phyloP scores from a whole-genome alignment of 2,329 filamentous ascomycete genomes.

The Dichotomopilus funicola region DNA sequence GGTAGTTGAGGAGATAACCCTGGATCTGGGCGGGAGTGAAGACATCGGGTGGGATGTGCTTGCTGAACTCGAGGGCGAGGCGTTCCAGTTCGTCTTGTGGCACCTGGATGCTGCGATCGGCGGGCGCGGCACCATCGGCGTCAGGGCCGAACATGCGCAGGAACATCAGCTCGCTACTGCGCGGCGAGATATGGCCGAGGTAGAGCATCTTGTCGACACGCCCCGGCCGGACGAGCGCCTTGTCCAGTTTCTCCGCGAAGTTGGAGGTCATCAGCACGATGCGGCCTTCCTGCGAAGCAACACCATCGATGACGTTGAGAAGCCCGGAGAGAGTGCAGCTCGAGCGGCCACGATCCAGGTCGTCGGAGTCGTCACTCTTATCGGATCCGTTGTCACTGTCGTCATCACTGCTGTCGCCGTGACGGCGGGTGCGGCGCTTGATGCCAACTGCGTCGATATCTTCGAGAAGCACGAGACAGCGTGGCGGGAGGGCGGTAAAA shows the following conservation, averaged over 20 bases:
- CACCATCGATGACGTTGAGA: constrained; percentile 64
- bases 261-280: constrained; percentile 73
- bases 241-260: constrained; percentile 56
- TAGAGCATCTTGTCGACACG: constrained; percentile 58
- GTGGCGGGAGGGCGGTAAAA: constrained; percentile 29
- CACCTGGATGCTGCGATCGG: constrained; percentile 5
- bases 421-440: constrained; percentile 24
- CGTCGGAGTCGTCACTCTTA: constrained; percentile 4
- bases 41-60: constrained; percentile 40
- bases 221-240: constrained; percentile 58
- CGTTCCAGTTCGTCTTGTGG: constrained; percentile 29
- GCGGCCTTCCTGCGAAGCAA: constrained; percentile 61
- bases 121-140: constrained; percentile 12
- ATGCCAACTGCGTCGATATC: constrained; percentile 51
- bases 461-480: constrained; percentile 46
- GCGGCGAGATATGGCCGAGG: constrained; percentile 44
- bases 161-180: constrained; percentile 41
- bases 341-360: constrained; percentile 13
- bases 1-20: constrained; percentile 40
- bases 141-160: constrained; percentile 39
- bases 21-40: constrained; percentile 47
- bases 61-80: constrained; percentile 49
- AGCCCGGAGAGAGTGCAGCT: constrained; percentile 55
- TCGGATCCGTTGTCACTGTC: constrained; percentile 20
- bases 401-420: constrained; percentile 3